Base-by-base conservation (phyloP, 2,329 filamentous ascomycete genomes). In the Microcyclospora pomicola region DNA sequence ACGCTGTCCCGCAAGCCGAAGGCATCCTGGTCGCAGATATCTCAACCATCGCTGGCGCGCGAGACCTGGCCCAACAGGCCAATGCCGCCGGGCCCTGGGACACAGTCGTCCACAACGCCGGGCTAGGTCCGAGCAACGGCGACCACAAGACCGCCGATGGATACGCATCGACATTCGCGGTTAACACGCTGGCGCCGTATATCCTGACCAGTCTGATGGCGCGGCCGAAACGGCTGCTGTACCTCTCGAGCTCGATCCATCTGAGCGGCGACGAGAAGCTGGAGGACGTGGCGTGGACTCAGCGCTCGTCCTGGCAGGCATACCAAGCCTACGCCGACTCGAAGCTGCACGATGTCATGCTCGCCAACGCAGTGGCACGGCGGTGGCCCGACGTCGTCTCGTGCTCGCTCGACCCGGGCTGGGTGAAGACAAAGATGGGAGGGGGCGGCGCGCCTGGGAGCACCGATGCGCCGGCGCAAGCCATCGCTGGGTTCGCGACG, bases 111-210 rank as follows among this genome's bases (percentile, higher is more conserved):
- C 72, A 76, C 59, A 77, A 76, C 42, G 73, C 73, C 0, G 72
- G 71, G 2, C 45, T 72, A 1, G 53, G 52, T 15, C 67, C 65
- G 39, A 54, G 53, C 24, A 64, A 65, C 12, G 60, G 52, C 31
- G 62, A 55, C 42, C 55, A 49, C 37, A 65, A 64, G 40, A 70
- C 65, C 0, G 51, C 48, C 4, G 66, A 71, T 31, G 63, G 62
- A 9, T 59, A 72, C 15, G 65, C 69, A 0, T 59, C 61, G 2
- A 59, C 73, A 1, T 69, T 73, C 34, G 63, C 69, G 0, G 69
- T 75, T 33, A 77, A 77, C 46, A 71, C 64, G 0, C 47, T 77
- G 0, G 71, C 73, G 12, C 72, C 73, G 0, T 77, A 75, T 45
- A 59, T 76, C 5, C 57, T 77, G 2, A 68, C 71, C 0, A 65